Conservation (phyloP, 2,329 filamentous ascomycete genomes). For the Epichloe bromicola region DNA sequence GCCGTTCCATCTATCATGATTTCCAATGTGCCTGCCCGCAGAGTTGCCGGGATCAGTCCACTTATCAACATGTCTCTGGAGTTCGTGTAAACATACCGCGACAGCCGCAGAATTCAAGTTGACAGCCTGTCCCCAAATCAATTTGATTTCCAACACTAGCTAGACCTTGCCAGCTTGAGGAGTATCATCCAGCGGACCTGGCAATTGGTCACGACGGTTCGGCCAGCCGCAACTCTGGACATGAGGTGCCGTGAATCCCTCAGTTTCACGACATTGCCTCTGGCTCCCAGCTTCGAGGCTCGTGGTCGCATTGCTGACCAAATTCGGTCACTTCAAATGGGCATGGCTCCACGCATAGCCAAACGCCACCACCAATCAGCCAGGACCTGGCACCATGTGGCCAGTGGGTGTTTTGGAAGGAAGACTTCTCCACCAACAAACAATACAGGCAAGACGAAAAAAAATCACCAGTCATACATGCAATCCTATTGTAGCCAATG, state of each 20-base stretch:
- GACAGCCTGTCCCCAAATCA: too few species aligned
- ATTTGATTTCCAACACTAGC: neutral
- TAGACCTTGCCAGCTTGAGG: neutral
- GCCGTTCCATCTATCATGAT: neutral
- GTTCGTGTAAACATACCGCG: neutral
- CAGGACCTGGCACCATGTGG: neutral
- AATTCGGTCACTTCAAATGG: neutral
- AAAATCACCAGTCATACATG: neutral
- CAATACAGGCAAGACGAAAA: neutral
- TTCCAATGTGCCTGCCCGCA: neutral
- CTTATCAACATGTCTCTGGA: too few species aligned
- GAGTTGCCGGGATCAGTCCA: neutral
- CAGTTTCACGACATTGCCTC: neutral
- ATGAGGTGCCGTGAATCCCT: neutral
- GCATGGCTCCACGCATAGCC: neutral
- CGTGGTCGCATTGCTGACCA: neutral
- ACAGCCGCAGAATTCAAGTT: too few species aligned
- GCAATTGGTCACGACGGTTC: neutral
- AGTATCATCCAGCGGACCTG: too few species aligned
- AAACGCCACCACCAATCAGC: neutral
- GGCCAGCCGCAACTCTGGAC: too few species aligned
- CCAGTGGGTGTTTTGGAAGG: too few species aligned
- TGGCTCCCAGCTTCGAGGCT: neutral
- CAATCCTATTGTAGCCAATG: neutral
- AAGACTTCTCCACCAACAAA: neutral